Evolutionary conservation across 306 rosid genomes (phyloP).

Genomic region (Alnus rubra): DNA sequence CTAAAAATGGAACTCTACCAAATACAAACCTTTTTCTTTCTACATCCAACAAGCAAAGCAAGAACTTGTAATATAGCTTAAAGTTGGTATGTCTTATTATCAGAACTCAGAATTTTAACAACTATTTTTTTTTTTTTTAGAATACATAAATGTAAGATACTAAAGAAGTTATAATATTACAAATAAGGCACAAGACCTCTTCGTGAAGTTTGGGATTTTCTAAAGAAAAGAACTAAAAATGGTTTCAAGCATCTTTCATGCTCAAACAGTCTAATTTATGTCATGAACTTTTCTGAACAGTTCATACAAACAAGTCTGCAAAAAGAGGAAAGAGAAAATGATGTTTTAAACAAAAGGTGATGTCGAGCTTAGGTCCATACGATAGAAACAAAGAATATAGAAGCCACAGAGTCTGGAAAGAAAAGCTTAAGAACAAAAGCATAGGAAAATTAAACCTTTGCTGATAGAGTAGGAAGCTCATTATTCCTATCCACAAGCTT

Average conservation of each 20-base stretch:
- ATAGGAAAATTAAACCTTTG: slow-evolving; percentile 44
- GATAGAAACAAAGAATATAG: not conserved
- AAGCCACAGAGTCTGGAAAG: not conserved
- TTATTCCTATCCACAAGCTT: slow-evolving; percentile 67
- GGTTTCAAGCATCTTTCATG: not conserved
- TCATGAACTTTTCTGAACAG: not conserved
- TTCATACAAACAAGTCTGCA: not conserved
- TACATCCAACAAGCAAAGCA: not conserved
- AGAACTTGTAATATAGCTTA: not conserved
- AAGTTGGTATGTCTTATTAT: not conserved
- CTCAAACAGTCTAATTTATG: not conserved
- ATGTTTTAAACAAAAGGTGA: not conserved
- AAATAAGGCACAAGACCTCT: not conserved
- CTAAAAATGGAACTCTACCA: not conserved
- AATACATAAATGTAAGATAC: not conserved
- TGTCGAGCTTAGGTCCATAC: not conserved
- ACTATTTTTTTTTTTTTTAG: too few relatives aligned
- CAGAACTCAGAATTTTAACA: too few relatives aligned
- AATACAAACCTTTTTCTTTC: not conserved
- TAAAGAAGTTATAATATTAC: not conserved
- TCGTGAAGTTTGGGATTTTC: too few relatives aligned
- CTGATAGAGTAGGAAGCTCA: slow-evolving; percentile 68
- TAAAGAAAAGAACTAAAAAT: not conserved
- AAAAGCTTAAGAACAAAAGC: not conserved
- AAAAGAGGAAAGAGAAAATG: not conserved